Evolutionary conservation across 208 protist species (phyloP), one percentile per base, ranked within the genome.

Genomic region (Leishmania arabica): DNA sequence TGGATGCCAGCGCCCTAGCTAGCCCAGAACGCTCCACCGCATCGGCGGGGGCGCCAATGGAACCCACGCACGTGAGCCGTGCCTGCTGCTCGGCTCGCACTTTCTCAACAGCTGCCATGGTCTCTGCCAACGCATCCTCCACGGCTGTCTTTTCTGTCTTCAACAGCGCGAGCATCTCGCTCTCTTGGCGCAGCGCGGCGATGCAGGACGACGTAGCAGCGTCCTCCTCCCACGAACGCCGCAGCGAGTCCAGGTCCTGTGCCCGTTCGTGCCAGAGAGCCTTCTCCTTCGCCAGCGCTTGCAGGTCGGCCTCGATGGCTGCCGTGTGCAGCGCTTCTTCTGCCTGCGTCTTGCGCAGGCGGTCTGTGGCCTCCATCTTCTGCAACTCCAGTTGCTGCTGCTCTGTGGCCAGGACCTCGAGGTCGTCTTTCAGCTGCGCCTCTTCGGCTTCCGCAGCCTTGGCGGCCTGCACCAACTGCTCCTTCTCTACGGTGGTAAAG

Each of bases 371-470:
- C 15, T 86, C 77, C 81, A 95, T 87, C 17, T 86, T 70, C 64
- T 92, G 95, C 78, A 95, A 79, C 75, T 96, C 91, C 3, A 92
- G 49, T 56, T 92, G 88, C 24, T 89, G 90, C 76, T 96, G 93
- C 79, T 93, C 88, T 21, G 77, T 86, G 0, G 89, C 85, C 1
- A 96, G 87, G 4, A 80, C 58, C 11, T 96, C 88, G 1, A 97
- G 87, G 34, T 89, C 84, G 7, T 70, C 47, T 69, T 92, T 92
- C 45, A 95, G 77, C 47, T 86, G 78, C 45, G 19, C 66, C 80
- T 94, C 90, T 45, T 89, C 85, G 53, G 84, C 79, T 53, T 80
- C 79, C 83, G 92, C 91, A 15, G 56, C 62, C 15, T 75, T 64
- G 8, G 47, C 75, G 51, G 89, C 77, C 49, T 89, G 79, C 58